Base-by-base conservation (phyloP, 805 yeast species). In the Kuraishia ogatae region DNA sequence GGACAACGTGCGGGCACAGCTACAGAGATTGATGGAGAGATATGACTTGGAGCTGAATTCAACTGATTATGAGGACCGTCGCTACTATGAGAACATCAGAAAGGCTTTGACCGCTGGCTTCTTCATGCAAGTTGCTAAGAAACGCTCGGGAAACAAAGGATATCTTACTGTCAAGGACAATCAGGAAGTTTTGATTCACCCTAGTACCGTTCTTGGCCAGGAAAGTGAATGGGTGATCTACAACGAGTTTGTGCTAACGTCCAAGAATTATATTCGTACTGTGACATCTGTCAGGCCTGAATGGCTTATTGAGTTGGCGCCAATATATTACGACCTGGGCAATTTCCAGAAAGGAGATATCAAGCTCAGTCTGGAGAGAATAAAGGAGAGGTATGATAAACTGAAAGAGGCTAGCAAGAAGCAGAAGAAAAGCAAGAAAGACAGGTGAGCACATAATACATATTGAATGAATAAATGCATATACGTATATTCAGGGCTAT, bases 51-150 rank as follows among this genome's bases (percentile, higher is more conserved):
- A 84, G 56, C 71, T 94, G 54, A 77, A 80, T 57, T 81, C 90
- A 51, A 85, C 90, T 1, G 84, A 87, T 48, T 79, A 71, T 58
- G 87, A 81, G 26, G 85, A 83, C 63, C 81, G 80, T 53, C 66
- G 67, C 48, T 91, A 89, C 71, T 85, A 84, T 69, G 84, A 80
- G 62, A 87, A 89, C 63, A 84, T 94, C 60, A 79, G 96, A 56
- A 88, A 87, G 68, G 97, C 98, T 0, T 71, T 94, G 56, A 79
- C 89, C 2, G 81, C 89, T n/a, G 99, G 99, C 1, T 92, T 91
- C 70, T 94, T 94, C 76, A 92, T 94, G 98, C 99, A 94, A 74
- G 96, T 89, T 55, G 98, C 97, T 39, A 94, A 92, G 74, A 89
- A 89, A 75, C 83, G 82, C 73, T 81, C 87, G n/a, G 84, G 89